Evolutionary conservation across 129 eudicot species (phyloP).

Genomic region (Flaveria bidentis): DNA sequence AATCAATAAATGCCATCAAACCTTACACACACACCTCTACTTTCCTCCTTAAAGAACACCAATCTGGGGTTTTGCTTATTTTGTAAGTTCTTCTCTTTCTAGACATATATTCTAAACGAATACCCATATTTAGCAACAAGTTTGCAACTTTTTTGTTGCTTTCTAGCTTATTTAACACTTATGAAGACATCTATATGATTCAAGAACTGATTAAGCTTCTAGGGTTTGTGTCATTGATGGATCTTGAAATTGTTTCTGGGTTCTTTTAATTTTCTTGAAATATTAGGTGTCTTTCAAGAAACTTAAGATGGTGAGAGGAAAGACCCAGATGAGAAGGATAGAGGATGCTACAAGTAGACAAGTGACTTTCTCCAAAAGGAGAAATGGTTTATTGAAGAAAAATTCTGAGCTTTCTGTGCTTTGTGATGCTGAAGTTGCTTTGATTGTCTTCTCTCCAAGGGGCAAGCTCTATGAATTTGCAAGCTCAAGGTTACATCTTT

Average conservation of each 20-base stretch:
- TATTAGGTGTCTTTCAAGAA: slow-evolving; percentile 26
- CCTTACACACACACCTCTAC: slow-evolving; percentile 3
- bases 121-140: slow-evolving; percentile 37
- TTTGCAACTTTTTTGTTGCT: slow-evolving; percentile 9
- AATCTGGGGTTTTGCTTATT: slow-evolving; percentile 34
- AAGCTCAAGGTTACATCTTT: slow-evolving; percentile 58
- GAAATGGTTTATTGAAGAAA: slow-evolving; percentile 78
- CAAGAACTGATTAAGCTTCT: background rate
- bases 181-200: background rate
- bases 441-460: slow-evolving; percentile 81
- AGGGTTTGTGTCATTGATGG: slow-evolving; percentile 16
- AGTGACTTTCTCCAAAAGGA: slow-evolving; percentile 78
- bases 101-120: slow-evolving; percentile 31
- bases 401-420: slow-evolving; percentile 86
- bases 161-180: background rate
- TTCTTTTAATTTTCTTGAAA: slow-evolving; percentile 15
- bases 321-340: slow-evolving; percentile 87
- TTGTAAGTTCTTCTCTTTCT: slow-evolving; percentile 33
- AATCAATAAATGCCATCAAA: slow-evolving; percentile 24
- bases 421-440: slow-evolving; percentile 84
- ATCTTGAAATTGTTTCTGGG: slow-evolving; percentile 23
- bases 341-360: slow-evolving; percentile 88
- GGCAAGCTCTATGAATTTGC: slow-evolving; percentile 91
- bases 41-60: slow-evolving; percentile 23
- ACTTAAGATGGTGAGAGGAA: slow-evolving; percentile 75